Base-by-base conservation (phyloP, 345 rosid species). In the Linum tenue region DNA sequence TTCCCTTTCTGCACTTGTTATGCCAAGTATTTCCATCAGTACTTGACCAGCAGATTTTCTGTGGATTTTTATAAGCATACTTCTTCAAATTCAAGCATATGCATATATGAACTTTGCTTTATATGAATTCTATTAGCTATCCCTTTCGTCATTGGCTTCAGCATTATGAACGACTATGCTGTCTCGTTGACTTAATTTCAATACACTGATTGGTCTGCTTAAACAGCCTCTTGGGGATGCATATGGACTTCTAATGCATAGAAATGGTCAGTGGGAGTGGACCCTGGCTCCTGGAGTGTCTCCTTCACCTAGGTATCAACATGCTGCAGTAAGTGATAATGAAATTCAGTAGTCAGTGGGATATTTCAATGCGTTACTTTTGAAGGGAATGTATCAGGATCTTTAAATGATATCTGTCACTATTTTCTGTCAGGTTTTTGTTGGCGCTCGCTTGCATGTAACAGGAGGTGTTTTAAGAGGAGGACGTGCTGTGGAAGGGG, bases 221-320 rank as follows among this genome's bases (percentile, higher is more conserved):
- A 58, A 62, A 65, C 96, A 94, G 99, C 92, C 97, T 64, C 75
- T 90, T 53, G 86, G 85, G 76, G 99, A 94, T 85, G 99, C 99
- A 68, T 90, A 90, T 67, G 99, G 99, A 67, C 89, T 94, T 65
- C 81, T 94, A 64, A 84, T 94, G 97, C 97, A 94, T 82, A 84
- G 97, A 82, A 94, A 83, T 79, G 99, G 99, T 71, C 95, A 94
- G 68, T 94, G 99, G 99, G 99, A 94, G 73, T 94, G 99, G 99
- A 90, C 97, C 70, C 90, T 86, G 73, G 97, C 99, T 63, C 99
- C 99, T 70, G 99, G 99, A 31, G 97, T 85, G 65, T 82, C 96
- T 79, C 95, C 99, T 83, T 94, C 99, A 60, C 86, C 96, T 68
- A 86, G 99, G 74, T 94, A 90, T 76, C 87, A 94, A 74, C 99